Conservation (phyloP, 352 stramenopile species). For the Pythium apleroticum region DNA sequence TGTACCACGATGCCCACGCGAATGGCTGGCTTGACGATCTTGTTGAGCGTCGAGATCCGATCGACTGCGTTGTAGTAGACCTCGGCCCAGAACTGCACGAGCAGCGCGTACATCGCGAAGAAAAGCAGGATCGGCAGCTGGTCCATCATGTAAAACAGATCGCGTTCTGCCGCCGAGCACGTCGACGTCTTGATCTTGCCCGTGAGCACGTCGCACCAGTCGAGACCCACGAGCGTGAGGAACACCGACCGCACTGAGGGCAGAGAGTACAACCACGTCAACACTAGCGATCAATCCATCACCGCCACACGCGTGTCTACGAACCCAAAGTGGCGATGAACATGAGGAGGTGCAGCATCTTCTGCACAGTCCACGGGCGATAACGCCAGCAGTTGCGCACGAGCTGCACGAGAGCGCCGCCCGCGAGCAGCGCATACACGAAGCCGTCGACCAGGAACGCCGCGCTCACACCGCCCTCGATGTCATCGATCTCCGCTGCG, state of each 20-base stretch:
- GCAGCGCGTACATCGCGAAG: slow-evolving; percentile 77
- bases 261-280: neutral
- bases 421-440: slow-evolving; percentile 66
- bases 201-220: slow-evolving; percentile 83
- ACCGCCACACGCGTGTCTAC: slow-evolving; percentile 11
- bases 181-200: slow-evolving; percentile 55
- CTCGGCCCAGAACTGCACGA: slow-evolving; percentile 88
- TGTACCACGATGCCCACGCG: slow-evolving; percentile 59
- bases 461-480: slow-evolving; percentile 48
- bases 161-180: slow-evolving; percentile 61
- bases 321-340: slow-evolving; percentile 72
- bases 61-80: slow-evolving; percentile 90
- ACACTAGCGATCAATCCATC: neutral
- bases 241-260: slow-evolving; percentile 39
- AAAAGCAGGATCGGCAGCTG: slow-evolving; percentile 82
- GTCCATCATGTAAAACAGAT: slow-evolving; percentile 87
- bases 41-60: slow-evolving; percentile 54
- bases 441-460: slow-evolving; percentile 72
- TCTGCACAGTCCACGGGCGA: slow-evolving; percentile 84
- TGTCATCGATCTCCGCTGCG: slow-evolving; percentile 33
- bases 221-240: slow-evolving; percentile 62
- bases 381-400: slow-evolving; percentile 83
- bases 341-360: slow-evolving; percentile 86
- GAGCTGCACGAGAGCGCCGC: slow-evolving; percentile 61
- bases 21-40: slow-evolving; percentile 71